Base-by-base conservation (phyloP, 345 rosid genomes). In the Arabidopsis arenosa region DNA sequence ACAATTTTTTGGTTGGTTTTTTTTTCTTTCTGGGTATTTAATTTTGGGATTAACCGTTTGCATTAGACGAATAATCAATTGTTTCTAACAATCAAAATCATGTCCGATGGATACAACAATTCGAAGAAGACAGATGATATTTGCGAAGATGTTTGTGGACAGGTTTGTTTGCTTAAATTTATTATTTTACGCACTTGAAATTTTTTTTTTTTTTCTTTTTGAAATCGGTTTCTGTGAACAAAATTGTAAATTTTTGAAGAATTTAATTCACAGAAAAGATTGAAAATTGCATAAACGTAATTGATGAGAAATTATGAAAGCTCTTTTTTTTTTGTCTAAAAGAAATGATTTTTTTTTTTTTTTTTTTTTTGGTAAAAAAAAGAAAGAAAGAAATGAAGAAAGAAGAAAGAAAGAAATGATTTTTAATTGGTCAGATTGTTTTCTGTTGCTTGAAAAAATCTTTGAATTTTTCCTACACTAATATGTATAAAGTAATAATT, bases 51-150 rank as follows among this genome's bases (percentile, higher is more conserved):
- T 56, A 40, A 40, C 33, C 66, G 81, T 51, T 80, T 63, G 62
- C 63, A 66, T 66, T 45, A 68, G 54, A 53, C 43, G 74, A 47
- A 53, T 53, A 52, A 43, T 49, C 23, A 47, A 11, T 69, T 12
- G 5, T 15, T n/a, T n/a, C n/a, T n/a, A n/a, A n/a, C n/a, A 12
- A 5, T 57, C 18, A 48, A 73, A 85, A 83, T 68, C 87, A 91
- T 91, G 97, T 72, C 85, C 43, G 89, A 84, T 69, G 93, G 89
- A 55, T 86, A 88, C 72, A 87, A 81, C 75, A 87, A 72, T 84
- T 93, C 93, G 43, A 93, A 93, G 92, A 93, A 93, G 82, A 87
- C 97, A 54, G 97, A 91, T 79, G 97, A 85, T 80, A 79, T 88
- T 5, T 89, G 93, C 76, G 90, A 81, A 57, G 80, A 89, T 37